These are phyloP conservation scores for Fusarium sp. DNA, from an alignment of 2,329 filamentous ascomycete species.

Conservation along the genomic window DNA sequence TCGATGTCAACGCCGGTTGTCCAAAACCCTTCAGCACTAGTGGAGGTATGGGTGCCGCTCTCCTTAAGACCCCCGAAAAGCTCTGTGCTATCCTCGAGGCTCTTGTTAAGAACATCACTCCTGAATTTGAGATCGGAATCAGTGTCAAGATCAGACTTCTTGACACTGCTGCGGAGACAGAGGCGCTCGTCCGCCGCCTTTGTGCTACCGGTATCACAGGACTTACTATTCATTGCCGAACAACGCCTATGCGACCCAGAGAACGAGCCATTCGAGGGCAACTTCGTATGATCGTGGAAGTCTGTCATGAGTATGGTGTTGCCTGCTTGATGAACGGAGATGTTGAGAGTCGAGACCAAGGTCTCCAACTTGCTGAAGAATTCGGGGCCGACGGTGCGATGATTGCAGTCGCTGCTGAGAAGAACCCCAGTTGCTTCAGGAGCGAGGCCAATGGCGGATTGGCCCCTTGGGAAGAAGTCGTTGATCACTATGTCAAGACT, in stretches of 20 bases:
- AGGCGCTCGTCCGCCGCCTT: conserved; percentile 80
- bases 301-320: conserved; percentile 87
- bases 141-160: conserved; percentile 96
- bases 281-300: conserved; percentile 82
- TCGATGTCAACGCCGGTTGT: conserved; percentile 98
- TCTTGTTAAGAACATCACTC: conserved; percentile 82
- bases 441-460: conserved; percentile 75
- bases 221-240: conserved; percentile 94
- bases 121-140: conserved; percentile 88
- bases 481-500: conserved; percentile 78
- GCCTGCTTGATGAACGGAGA: conserved; percentile 98
- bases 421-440: conserved; percentile 90
- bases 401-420: conserved; percentile 94
- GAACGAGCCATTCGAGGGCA: conserved; percentile 90
- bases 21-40: conserved; percentile 95
- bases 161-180: conserved; percentile 80
- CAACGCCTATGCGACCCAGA: conserved; percentile 92
- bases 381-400: conserved; percentile 94
- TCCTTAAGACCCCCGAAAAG: conserved; percentile 86
- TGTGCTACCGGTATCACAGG: conserved; percentile 91
- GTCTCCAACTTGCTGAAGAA: conserved; percentile 76
- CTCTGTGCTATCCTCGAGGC: conserved; percentile 86
- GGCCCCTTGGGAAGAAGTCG: conserved; percentile 81
- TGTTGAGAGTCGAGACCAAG: conserved; percentile 81
- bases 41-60: conserved; percentile 94